Evolutionary conservation across 495 filamentous ascomycete species (phyloP), one percentile per base, ranked within the genome.

Genomic region (Tetracladium setigerum): DNA sequence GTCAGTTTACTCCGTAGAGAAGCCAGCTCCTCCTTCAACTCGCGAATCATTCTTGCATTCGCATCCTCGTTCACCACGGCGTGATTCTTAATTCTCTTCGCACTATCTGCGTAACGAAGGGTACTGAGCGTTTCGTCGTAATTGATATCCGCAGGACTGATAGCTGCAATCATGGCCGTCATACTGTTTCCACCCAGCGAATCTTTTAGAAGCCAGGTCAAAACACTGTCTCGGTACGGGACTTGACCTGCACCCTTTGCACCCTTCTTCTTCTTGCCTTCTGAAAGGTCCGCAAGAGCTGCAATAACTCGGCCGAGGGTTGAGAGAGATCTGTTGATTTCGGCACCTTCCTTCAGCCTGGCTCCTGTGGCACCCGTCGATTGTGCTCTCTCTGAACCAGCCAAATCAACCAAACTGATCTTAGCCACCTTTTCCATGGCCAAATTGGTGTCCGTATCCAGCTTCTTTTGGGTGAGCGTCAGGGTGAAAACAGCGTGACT

Each of bases 1-100:
- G 81, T 82, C 12, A 99, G 75, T 60, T 97, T 97, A 54, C 86
- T 83, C 54, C 92, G 75, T 27, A 99, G 70, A 43, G 92, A 74
- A 4, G 87, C 79, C 50, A 99, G 66, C 57, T 99, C 92, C 60
- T 99, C 92, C 63, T 97, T 99, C 46, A 99, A 68, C 58, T 99
- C 92, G 57, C 92, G 77, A 49, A 99, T 97, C 92, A 99, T 99
- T 47, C 91, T 82, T 50, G 92, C 92, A 61, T 99, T 99, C 35
- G 92, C 89, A 69, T 97, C 92, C 61, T 99, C 92, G 70, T 99
- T 99, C 62, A 99, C 86, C 22, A 99, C 94, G 32, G 92, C 92
- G 63, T 99, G 94, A 68, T 99, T 97, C 87, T 97, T 97, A 73
- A 99, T 99, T 54, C 92, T 79, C 67, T 99, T 99, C 17, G 92